These are phyloP conservation scores for Ulvella scutata DNA, from an alignment of 139 green algal genomes.

Conservation along the genomic window DNA sequence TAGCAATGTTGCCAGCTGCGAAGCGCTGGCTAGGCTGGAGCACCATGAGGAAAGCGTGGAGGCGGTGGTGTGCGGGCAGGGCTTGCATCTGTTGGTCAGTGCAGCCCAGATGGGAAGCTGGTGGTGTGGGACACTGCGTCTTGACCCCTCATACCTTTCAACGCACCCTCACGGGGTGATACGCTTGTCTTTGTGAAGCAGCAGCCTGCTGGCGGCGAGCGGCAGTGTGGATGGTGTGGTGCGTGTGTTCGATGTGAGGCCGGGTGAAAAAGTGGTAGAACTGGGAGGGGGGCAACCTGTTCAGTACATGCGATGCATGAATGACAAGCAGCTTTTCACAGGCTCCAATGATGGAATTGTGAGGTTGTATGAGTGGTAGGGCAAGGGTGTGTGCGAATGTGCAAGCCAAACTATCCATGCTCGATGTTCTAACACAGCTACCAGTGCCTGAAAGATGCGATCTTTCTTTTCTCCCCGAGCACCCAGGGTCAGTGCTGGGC, in stretches of 20 bases:
- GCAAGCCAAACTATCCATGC: too few species aligned
- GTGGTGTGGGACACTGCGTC: conserved; percentile 52
- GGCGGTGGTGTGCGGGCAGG: conserved; percentile 35
- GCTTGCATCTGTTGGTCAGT: conserved; percentile 37
- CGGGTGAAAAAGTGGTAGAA: background rate
- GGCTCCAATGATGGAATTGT: background rate
- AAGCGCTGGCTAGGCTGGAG: conserved; percentile 12
- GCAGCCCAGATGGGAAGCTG: conserved; percentile 52
- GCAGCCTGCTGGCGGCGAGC: conserved; percentile 48
- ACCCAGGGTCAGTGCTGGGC: background rate
- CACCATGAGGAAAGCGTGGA: conserved; percentile 60
- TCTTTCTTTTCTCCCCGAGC: background rate
- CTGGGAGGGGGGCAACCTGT: background rate
- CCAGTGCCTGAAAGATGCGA: too few species aligned
- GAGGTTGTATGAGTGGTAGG: background rate
- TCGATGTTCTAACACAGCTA: too few species aligned
- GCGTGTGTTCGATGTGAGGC: conserved; percentile 49
- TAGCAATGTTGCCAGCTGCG: conserved; percentile 34
- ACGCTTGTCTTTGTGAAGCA: conserved; percentile 38
- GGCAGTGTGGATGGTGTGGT: conserved; percentile 61
- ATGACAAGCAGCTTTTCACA: background rate
- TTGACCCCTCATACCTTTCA: conserved; percentile 28
- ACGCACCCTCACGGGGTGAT: conserved; percentile 48
- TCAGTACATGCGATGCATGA: background rate
- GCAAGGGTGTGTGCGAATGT: background rate